A percentile compares a stretch with the other conserved stretches of the same genome.
phyloP scores from a whole-genome alignment of 1,284 basidiomycete species.

The Cryptococcus floricola region DNA sequence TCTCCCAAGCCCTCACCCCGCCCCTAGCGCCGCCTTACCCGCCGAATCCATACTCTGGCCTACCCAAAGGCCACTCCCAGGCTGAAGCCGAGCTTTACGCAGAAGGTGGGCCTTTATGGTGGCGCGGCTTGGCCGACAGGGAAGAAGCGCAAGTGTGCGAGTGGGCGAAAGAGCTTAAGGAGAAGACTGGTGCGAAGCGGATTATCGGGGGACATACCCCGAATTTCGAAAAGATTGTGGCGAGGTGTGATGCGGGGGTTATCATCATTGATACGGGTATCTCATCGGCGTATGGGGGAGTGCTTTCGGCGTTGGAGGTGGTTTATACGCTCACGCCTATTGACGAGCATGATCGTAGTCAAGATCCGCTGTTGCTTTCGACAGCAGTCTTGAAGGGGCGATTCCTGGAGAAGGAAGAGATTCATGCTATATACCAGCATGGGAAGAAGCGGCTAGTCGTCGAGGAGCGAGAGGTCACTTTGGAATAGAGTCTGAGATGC shows the following conservation, averaged over 20 bases:
- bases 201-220: slow-evolving; percentile 94
- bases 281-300: slow-evolving; percentile 88
- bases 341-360: slow-evolving; percentile 20
- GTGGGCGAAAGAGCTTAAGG: slow-evolving; percentile 64
- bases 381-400: slow-evolving; percentile 3
- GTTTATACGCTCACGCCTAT: slow-evolving; percentile 64
- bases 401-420: slow-evolving; percentile 72
- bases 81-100: slow-evolving; percentile 70
- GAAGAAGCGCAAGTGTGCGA: slow-evolving; percentile 57
- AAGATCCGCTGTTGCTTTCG: slow-evolving; percentile 26
- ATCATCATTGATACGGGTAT: slow-evolving; percentile 86
- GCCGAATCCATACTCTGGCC: slow-evolving; percentile 68
- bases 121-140: slow-evolving; percentile 70
- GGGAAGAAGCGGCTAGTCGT: slow-evolving; percentile 37
- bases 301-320: slow-evolving; percentile 77
- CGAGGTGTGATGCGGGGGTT: slow-evolving; percentile 76
- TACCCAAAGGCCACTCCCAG: slow-evolving; percentile 62
- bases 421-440: slow-evolving; percentile 66
- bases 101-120: slow-evolving; percentile 79
- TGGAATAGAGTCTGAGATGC: slow-evolving; percentile 8
- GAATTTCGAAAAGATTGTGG: slow-evolving; percentile 75
- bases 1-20: slow-evolving; percentile 56
- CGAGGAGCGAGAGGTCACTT: slow-evolving; percentile 30
- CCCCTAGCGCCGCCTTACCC: slow-evolving; percentile 72
- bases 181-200: slow-evolving; percentile 69